phyloP scores from a whole-genome alignment of 768 basidiomycete species.

The Serendipita sp. region DNA sequence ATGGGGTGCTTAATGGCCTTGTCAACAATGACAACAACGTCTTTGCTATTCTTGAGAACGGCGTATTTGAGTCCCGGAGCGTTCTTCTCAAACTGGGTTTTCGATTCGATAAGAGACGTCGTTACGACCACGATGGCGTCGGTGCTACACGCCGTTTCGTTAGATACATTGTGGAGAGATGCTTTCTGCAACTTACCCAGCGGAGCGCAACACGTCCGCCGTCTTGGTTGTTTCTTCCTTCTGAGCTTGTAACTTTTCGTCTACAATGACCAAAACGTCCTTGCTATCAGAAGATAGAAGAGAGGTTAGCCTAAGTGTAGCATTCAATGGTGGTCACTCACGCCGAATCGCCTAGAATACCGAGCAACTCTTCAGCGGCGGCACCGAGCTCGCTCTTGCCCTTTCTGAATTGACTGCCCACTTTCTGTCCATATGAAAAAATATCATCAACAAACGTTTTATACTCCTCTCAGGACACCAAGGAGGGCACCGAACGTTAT shows the following conservation, averaged over 20 bases:
- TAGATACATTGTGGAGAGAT: not conserved
- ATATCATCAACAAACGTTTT: not conserved
- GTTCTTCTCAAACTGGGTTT: conserved; percentile 6
- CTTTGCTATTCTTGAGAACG: conserved; percentile 11
- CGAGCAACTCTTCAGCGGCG: conserved; percentile 12
- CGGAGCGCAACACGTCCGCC: conserved; percentile 13
- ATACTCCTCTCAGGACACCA: not conserved
- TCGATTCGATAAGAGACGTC: conserved; percentile 10
- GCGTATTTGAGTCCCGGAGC: conserved; percentile 1
- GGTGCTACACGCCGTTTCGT: conserved; percentile 5
- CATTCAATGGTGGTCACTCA: conserved; percentile 3
- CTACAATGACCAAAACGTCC: conserved; percentile 13
- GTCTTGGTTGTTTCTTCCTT: conserved; percentile 8
- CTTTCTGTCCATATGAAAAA: conserved; percentile 10
- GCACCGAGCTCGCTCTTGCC: conserved; percentile 8
- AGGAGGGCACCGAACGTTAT: not conserved
- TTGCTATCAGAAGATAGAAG: not conserved
- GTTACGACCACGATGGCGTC: conserved; percentile 13
- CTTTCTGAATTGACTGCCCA: conserved; percentile 12
- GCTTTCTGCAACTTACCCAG: conserved; percentile 8
- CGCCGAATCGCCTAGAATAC: not conserved
- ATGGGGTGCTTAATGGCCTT: conserved; percentile 14
- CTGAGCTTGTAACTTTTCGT: conserved; percentile 11
- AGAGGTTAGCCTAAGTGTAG: not conserved
- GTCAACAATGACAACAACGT: conserved; percentile 13